Percentiles rank a stretch among this genome's conserved stretches.
These are phyloP conservation scores for Cercis canadensis DNA, from an alignment of 306 rosid genomes.

Conservation along the genomic window DNA sequence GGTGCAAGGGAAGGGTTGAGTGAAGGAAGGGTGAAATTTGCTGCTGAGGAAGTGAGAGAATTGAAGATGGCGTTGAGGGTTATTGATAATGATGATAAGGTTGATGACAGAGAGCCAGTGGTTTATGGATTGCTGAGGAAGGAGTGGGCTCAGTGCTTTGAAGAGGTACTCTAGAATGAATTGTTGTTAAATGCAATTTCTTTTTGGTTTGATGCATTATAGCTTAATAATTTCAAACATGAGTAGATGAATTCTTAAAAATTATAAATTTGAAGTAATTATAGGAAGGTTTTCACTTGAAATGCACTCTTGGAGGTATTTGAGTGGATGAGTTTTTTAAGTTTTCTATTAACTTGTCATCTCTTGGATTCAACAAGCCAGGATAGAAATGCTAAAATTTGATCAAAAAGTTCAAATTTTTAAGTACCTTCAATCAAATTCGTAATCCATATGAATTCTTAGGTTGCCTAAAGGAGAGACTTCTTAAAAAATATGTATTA, in stretches of 20 bases:
- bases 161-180: slow-evolving; percentile 62
- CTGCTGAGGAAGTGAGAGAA: slow-evolving; percentile 71
- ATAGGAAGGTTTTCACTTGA: not conserved
- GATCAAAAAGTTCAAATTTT: not conserved
- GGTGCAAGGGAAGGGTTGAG: slow-evolving; percentile 65
- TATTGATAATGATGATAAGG: slow-evolving; percentile 36
- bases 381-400: not conserved
- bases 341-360: not conserved
- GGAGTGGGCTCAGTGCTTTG: slow-evolving; percentile 85
- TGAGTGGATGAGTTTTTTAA: not conserved
- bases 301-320: not conserved
- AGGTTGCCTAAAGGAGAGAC: not conserved
- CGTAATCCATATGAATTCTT: not conserved
- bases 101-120: slow-evolving; percentile 66
- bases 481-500: not conserved
- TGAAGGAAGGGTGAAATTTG: slow-evolving; percentile 69
- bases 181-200: not conserved
- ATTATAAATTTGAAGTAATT: slow-evolving; percentile 12
- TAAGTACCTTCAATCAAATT: not conserved
- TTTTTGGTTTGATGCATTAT: not conserved
- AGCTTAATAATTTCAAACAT: not conserved
- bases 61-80: slow-evolving; percentile 64
- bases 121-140: slow-evolving; percentile 77
- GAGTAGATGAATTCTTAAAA: not conserved
- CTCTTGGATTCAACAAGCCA: too few relatives aligned